Base-by-base conservation (phyloP, 768 basidiomycete genomes). In the Collybia sp. region DNA sequence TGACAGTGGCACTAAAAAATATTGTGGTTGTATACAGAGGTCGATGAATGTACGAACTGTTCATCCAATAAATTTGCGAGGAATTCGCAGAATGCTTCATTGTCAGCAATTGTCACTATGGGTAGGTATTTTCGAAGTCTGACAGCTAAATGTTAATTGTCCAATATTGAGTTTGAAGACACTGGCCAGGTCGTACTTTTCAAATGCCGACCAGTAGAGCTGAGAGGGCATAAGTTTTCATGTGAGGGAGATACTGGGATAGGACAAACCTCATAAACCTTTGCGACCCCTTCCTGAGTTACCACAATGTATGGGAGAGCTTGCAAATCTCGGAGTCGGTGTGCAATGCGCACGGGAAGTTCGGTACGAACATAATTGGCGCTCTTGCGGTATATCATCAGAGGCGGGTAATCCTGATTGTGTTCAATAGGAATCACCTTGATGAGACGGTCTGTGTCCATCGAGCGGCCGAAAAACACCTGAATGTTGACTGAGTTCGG, bases 321-420 rank as follows among this genome's bases (percentile, higher is more conserved):
- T 65, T 95, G 93, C 55, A 95, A 71, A 58, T 95, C 93, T 46
- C 88, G 80, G 48, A 94, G 66, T 40, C 93, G 78, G 62, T 94
- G 92, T 3, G 91, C 85, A 56, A 93, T 87, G 32, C 92, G 81
- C 12, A 92, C 82, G 9, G 93, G 92, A 5, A 95, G 67, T 58
- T 95, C 92, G 4, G 87, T 88, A 43, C 91, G 82, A 36, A 95
- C 89, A 64, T 93, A 91, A 61, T 93, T 93, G 44, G 88, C 91
- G 52, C 87, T 90, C 90, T 93, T 25, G 25, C 8, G 25, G 25
- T 4, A 37, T 6, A 13, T 37, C 35, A 18, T 37, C 10, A 37
- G 10, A 37, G 25, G 25, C 25, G 25, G 25, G 25, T 25, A 25
- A 3, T 13, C 35, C 10, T 37, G 35, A 10, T 37, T 10, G 25